Evolutionary conservation across 1,284 basidiomycete genomes (phyloP), one percentile per base, ranked within the genome.

Genomic region (Moniliella sp.): DNA sequence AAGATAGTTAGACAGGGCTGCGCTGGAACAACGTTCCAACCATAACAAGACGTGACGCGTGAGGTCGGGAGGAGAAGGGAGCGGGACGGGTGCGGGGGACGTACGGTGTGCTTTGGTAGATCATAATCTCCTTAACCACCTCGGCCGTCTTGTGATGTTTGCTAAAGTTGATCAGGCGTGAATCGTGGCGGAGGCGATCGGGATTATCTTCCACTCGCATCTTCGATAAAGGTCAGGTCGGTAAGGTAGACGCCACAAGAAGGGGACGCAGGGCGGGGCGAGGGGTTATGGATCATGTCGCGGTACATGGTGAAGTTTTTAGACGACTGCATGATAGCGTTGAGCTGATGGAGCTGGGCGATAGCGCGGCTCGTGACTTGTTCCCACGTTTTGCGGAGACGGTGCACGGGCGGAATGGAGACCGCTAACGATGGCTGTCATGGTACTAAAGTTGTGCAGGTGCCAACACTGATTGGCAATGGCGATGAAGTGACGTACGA

Each of bases 241-340:
- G 86, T 84, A 12, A 97, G 70, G 66, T 91, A 94, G 35, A 93
- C 80, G 48, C 88, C n/a, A 88, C 33, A 99, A 76, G 65, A 97
- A 99, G 4, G 91, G 91, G 0, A 97, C 86, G 61, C 86, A 93
- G 30, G 91, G 88, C 0, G 86, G 83, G 25, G 78, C 74, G 38
- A 91, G 76, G n/a, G n/a, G 28, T 70, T 72, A 28, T 78, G 76
- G 50, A 99, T 72, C 33, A 75, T 71, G 40, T 78, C 74, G 33
- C 82, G 75, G 63, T 97, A 97, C 49, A 77, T 79, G 18, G 73
- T 75, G 64, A 91, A 97, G 54, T 94, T 97, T 65, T 81, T 82
- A 48, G 74, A 76, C 32, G 75, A 75, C 59, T 84, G 79, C 45
- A 91, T 75, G 10, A 77, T 77, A 61, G 70, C 72, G 59, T 91